Base-by-base conservation (phyloP, 192 early-diverging fungal genomes). In the Thoreauomyces humboldtii region DNA sequence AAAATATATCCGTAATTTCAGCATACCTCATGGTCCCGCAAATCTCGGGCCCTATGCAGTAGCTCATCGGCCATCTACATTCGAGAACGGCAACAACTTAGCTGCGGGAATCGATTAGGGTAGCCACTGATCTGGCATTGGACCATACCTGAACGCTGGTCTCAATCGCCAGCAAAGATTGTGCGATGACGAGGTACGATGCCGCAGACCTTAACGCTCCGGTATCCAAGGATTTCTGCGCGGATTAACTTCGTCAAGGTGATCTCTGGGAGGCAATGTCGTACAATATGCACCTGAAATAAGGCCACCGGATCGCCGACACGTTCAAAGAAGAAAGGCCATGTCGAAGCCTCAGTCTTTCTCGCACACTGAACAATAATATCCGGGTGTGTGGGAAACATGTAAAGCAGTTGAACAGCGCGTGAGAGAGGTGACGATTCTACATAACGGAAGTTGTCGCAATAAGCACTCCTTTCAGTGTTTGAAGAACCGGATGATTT, bases 331-430 rank as follows among this genome's bases (percentile, higher is more conserved):
- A 98, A 80, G 45, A 85, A 86, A 19, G 85, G 78, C 97, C 97
- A 99, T 35, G 93, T 77, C 14, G 92, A 83, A 0, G 91, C 88
- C 70, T 99, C 97, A n/a, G 92, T 91, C 70, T 99, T 99, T 58
- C 97, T 77, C 5, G 97, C 95, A 68, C 95, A 98, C 29, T 91
- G 88, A 11, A 92, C 93, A 69, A 99, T 90, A 22, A 94, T 86
- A 48, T 98, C 95, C 36, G 92, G 70, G 42, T 83, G 82, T 55
- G 86, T 86, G 4, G 83, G 78, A 64, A 95, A 99, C 57, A 87
- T 74, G 51, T 89, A 82, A 34, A 99, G 67, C 55, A 97, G 88
- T 42, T 77, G 75, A 12, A 95, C 79, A 2, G 91, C 87, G 14
- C 73, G 65, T 15, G 89, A 85, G 36, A 98, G 67, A n/a, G n/a